Conservation (phyloP, 495 filamentous ascomycete species). For the Aspergillus nanangensis region DNA sequence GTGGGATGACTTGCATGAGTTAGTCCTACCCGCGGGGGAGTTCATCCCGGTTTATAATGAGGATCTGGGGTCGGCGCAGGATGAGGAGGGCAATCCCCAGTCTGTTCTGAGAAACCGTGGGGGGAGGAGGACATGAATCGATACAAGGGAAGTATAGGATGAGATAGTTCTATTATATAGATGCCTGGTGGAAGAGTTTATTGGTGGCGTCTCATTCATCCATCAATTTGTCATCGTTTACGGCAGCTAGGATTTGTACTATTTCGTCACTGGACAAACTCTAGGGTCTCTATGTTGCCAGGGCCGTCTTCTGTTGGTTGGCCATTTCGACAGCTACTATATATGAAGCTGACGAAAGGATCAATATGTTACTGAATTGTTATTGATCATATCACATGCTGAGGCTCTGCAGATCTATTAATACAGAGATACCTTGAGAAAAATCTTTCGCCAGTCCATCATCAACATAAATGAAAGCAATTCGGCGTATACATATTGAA, state of each 20-base stretch:
- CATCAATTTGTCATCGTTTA: too few relatives aligned
- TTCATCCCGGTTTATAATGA: not conserved
- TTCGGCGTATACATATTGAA: not conserved
- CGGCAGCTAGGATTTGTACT: too few relatives aligned
- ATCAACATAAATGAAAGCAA: not conserved
- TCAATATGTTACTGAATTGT: not conserved
- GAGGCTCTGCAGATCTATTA: not conserved
- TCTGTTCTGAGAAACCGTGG: not conserved
- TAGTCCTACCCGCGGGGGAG: not conserved
- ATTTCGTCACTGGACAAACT: too few relatives aligned
- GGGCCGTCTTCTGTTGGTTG: not conserved
- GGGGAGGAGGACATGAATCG: not conserved
- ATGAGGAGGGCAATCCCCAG: not conserved
- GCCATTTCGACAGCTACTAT: not conserved
- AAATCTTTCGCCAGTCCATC: not conserved
- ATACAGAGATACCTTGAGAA: not conserved
- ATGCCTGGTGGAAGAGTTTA: not conserved
- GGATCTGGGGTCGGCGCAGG: not conserved
- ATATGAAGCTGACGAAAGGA: not conserved
- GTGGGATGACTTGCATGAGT: not conserved
- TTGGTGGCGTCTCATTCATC: too few relatives aligned
- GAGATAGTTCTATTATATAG: not conserved
- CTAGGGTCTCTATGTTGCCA: not conserved
- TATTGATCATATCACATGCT: not conserved
- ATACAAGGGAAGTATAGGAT: not conserved